A percentile compares a stretch with the other conserved stretches of the same genome.
phyloP scores from a whole-genome alignment of 495 filamentous ascomycete genomes.

The Aspergillus nidulans region DNA sequence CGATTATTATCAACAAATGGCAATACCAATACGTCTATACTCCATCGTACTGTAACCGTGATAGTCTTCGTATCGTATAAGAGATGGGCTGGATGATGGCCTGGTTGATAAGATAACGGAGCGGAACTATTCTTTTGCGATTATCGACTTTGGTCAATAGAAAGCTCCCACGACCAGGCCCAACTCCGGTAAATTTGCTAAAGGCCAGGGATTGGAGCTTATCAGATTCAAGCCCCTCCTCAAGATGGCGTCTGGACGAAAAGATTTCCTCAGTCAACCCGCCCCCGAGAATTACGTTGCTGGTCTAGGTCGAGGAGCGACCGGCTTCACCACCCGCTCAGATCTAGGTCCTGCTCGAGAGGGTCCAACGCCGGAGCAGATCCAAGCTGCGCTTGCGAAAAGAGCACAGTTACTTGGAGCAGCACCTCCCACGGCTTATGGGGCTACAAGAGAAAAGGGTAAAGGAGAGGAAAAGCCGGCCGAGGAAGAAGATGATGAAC shows the following conservation, averaged over 20 bases:
- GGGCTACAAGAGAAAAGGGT: constrained; percentile 65
- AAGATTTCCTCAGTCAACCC: constrained; percentile 86
- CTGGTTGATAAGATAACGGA: constrained; percentile 45
- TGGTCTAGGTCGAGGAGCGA: constrained; percentile 94
- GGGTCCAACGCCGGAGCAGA: constrained; percentile 95
- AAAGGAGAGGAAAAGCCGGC: constrained; percentile 57
- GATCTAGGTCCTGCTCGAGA: constrained; percentile 95
- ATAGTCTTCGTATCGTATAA: too few relatives aligned
- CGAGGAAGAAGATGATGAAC: constrained; percentile 74
- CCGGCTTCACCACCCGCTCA: constrained; percentile 94
- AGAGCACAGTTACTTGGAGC: constrained; percentile 79
- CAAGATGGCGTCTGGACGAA: constrained; percentile 67
- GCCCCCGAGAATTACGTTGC: constrained; percentile 98
- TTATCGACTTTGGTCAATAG: background rate
- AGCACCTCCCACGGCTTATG: constrained; percentile 76
- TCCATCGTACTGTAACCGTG: too few relatives aligned
- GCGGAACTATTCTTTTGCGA: constrained; percentile 31
- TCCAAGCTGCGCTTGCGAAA: constrained; percentile 93
- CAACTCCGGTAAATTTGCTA: background rate
- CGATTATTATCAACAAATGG: background rate
- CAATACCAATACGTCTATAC: too few relatives aligned
- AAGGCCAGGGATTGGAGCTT: background rate
- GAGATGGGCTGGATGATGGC: too few relatives aligned
- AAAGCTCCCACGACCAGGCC: background rate
- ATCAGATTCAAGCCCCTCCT: constrained; percentile 1